Conservation (phyloP, 176 grass and related monocot genomes). For the Carex scoparia region DNA sequence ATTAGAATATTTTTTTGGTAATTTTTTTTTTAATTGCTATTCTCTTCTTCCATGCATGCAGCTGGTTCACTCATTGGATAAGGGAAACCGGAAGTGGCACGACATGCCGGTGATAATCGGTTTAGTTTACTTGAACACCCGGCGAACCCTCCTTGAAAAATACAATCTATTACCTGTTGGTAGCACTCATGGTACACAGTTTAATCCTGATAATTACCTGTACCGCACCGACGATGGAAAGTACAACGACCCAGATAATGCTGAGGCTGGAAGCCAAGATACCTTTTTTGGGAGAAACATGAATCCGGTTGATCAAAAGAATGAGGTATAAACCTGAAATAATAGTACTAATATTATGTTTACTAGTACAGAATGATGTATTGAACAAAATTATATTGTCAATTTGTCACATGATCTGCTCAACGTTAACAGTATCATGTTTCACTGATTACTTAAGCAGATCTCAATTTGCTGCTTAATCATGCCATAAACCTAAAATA, state of each 20-base stretch:
- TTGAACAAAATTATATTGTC: too few relatives aligned
- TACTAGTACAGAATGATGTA: too few relatives aligned
- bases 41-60: slow-evolving; percentile 24
- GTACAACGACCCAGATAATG: slow-evolving; percentile 42
- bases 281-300: slow-evolving; percentile 64
- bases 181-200: not conserved
- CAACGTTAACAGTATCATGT: too few relatives aligned
- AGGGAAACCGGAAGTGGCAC: slow-evolving; percentile 39
- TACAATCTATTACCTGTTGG: slow-evolving; percentile 44
- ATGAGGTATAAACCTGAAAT: slow-evolving; percentile 1
- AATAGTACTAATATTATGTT: too few relatives aligned
- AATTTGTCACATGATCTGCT: too few relatives aligned
- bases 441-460: too few relatives aligned
- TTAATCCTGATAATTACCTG: slow-evolving; percentile 31
- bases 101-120: slow-evolving; percentile 43
- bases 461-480: too few relatives aligned
- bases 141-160: slow-evolving; percentile 42
- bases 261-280: slow-evolving; percentile 32
- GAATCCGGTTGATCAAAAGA: slow-evolving; percentile 33
- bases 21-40: not conserved
- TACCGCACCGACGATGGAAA: slow-evolving; percentile 41
- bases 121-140: slow-evolving; percentile 38
- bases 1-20: too few relatives aligned
- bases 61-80: slow-evolving; percentile 49
- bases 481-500: too few relatives aligned